Conservation (phyloP, 2,329 filamentous ascomycete genomes). For the Hymenoscyphus albidus region DNA sequence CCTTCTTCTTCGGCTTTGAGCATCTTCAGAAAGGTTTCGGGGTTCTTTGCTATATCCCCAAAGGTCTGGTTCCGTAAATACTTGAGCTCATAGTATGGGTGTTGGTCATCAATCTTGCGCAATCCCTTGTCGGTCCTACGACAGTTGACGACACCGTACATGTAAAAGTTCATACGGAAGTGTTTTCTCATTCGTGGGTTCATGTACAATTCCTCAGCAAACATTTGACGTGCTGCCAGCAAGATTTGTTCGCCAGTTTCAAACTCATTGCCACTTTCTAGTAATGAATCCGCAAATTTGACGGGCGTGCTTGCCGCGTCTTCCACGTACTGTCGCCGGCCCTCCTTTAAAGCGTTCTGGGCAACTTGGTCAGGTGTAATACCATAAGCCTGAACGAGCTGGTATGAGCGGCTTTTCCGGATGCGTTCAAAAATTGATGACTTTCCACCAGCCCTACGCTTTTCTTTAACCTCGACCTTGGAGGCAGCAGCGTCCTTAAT, state of each 20-base stretch:
- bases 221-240: conserved; percentile 78
- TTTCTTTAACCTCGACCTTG: conserved; percentile 60
- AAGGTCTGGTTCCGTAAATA: conserved; percentile 90
- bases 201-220: conserved; percentile 82
- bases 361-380: conserved; percentile 86
- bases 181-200: conserved; percentile 88
- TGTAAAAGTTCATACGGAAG: conserved; percentile 79
- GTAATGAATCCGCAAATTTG: conserved; percentile 78
- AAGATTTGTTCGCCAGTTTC: conserved; percentile 72
- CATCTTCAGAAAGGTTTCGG: conserved; percentile 94
- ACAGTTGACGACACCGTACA: conserved; percentile 79
- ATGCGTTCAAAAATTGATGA: conserved; percentile 80
- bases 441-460: conserved; percentile 74
- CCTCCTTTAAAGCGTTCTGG: conserved; percentile 75
- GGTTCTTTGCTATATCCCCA: conserved; percentile 72
- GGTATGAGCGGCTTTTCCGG: conserved; percentile 73
- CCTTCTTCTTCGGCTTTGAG: conserved; percentile 94
- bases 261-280: conserved; percentile 64
- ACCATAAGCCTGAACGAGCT: conserved; percentile 82
- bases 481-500: conserved; percentile 73
- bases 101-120: conserved; percentile 87
- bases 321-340: conserved; percentile 77
- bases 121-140: conserved; percentile 90
- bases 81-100: conserved; percentile 97
- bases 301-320: conserved; percentile 77